A percentile compares a stretch with the other conserved stretches of the same genome.
Conservation (phyloP, 306 rosid genomes). For the Cicer arietinum region DNA sequence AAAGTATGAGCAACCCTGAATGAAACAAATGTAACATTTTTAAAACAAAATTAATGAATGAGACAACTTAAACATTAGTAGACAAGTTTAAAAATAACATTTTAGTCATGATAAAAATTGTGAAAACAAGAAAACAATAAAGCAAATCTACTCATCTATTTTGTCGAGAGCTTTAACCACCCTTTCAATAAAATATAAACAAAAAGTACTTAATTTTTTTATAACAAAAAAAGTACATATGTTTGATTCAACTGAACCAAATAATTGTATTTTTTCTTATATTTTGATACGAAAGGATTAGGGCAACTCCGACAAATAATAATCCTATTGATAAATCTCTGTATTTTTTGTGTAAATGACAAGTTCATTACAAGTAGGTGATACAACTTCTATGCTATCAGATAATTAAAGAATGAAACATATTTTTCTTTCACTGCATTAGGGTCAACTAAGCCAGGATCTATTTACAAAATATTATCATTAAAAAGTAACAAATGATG, state of each 20-base stretch:
- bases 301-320: too few relatives aligned
- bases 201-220: too few relatives aligned
- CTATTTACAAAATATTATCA: constrained; percentile 33
- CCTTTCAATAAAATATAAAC: too few relatives aligned
- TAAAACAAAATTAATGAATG: too few relatives aligned
- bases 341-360: background rate
- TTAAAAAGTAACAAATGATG: constrained; percentile 31
- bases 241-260: too few relatives aligned
- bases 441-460: constrained; percentile 33
- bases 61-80: background rate
- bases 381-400: constrained; percentile 32
- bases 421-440: constrained; percentile 16
- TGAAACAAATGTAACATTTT: too few relatives aligned
- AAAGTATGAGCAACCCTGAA: too few relatives aligned
- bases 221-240: too few relatives aligned
- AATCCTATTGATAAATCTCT: background rate
- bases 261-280: too few relatives aligned
- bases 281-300: too few relatives aligned
- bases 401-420: constrained; percentile 11
- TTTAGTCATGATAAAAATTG: background rate
- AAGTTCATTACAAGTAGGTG: constrained; percentile 3
- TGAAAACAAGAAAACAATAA: background rate
- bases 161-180: background rate
- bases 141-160: background rate
- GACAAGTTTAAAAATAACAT: background rate